These are phyloP conservation scores for Rosa lucieae DNA, from an alignment of 306 rosid genomes.

Conservation along the genomic window DNA sequence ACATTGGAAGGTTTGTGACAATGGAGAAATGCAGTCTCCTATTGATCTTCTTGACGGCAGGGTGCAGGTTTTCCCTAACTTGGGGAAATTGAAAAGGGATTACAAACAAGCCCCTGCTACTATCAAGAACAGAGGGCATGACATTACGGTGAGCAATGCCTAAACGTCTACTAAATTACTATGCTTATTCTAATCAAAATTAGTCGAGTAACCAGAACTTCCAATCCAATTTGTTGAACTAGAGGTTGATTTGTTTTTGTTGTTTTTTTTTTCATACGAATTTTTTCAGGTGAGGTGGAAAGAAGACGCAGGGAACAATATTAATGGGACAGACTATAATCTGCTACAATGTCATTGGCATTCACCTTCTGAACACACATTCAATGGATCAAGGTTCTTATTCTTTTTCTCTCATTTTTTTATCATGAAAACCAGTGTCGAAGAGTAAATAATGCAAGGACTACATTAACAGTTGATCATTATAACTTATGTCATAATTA, in stretches of 20 bases:
- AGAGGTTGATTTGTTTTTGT: neutral
- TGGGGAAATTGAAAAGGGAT: conserved; percentile 50
- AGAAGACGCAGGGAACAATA: conserved; percentile 55
- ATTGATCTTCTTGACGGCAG: conserved; percentile 51
- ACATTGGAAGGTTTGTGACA: conserved; percentile 58
- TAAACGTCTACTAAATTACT: neutral
- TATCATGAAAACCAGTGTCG: neutral
- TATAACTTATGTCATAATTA: neutral
- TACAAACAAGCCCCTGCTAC: conserved; percentile 64
- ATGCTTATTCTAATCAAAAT: neutral
- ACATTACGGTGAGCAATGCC: conserved; percentile 40
- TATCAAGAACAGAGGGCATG: conserved; percentile 70
- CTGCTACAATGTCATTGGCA: conserved; percentile 78
- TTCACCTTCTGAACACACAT: conserved; percentile 74
- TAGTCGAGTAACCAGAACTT: neutral
- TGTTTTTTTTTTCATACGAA: neutral
- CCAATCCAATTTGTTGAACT: neutral
- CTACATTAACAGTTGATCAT: neutral
- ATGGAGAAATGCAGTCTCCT: conserved; percentile 76
- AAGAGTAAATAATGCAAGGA: neutral
- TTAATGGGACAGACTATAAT: conserved; percentile 58
- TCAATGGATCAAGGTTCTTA: conserved; percentile 60
- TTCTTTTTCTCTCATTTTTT: neutral
- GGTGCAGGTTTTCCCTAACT: conserved; percentile 36
- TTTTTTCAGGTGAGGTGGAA: conserved; percentile 59